Evolutionary conservation across 257 asterid genomes (phyloP), one percentile per base, ranked within the genome.

Genomic region (Solanum arcanum): DNA sequence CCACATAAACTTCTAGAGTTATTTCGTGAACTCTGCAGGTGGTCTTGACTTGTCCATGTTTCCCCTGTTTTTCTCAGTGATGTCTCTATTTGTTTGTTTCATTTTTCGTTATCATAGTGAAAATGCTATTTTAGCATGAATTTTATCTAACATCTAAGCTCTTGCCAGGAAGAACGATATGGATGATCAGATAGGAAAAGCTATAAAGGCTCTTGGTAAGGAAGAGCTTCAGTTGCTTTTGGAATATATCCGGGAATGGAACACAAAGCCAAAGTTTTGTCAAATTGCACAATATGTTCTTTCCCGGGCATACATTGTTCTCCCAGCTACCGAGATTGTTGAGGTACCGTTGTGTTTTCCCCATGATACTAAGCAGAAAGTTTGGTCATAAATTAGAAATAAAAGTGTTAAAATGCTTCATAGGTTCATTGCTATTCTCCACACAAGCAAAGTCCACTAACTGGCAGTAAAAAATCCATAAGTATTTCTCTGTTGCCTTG

Each of bases 231-330:
- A 62, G 59, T 49, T 89, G 89, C 95, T 97, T 89, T 85, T 97
- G 92, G 98, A 94, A 88, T 97, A 95, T 88, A 88, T 94, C 74
- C 90, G 96, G 87, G 99, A 95, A 86, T 97, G 99, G 98, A 97
- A 97, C 84, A 91, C 98, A 56, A 97, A 97, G 86, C 98, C 99
- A 42, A 97, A 94, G 91, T 89, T 90, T 76, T 97, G 98, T 81
- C 98, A 94, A 83, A 76, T 93, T 86, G 98, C 98, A 29, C 99
- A 97, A 76, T 92, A 74, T 89, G 96, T 95, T 88, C 93, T 97
- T 83, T 88, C 82, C 52, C 89, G 85, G 83, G 86, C 92, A 46
- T 93, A 94, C 84, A 89, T 89, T 91, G 88, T 90, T 86, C 88
- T 95, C 86, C 92, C 98, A 21, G 97, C 98, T 31, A 93, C 92